phyloP scores from a whole-genome alignment of 2,329 filamentous ascomycete species.

The Byssoonygena ceratinophila region DNA sequence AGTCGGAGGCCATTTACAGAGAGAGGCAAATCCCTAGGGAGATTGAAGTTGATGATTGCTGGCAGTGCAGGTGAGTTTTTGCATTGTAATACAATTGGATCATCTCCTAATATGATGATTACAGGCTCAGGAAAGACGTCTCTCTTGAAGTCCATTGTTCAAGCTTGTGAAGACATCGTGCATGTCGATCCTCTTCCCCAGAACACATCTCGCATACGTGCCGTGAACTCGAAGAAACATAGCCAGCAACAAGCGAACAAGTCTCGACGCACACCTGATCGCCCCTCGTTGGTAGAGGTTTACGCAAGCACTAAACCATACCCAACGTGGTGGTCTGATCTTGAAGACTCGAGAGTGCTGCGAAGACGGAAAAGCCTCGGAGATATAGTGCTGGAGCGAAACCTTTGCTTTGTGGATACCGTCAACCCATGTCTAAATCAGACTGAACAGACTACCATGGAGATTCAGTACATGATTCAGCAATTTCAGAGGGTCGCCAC shows the following conservation, averaged over 20 bases:
- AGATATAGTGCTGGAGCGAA: constrained; percentile 74
- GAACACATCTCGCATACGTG: constrained; percentile 13
- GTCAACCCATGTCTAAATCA: constrained; percentile 48
- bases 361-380: constrained; percentile 59
- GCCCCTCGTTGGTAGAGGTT: constrained; percentile 50
- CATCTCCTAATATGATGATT: constrained; percentile 6
- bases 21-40: constrained; percentile 70
- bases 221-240: constrained; percentile 15
- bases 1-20: constrained; percentile 79
- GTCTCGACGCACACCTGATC: constrained; percentile 14
- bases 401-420: constrained; percentile 88
- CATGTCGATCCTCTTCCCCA: constrained; percentile 61
- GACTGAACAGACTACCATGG: constrained; percentile 46
- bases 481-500: constrained; percentile 54
- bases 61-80: constrained; percentile 56
- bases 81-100: background rate
- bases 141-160: constrained; percentile 76
- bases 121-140: constrained; percentile 78
- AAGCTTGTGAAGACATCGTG: constrained; percentile 81
- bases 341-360: constrained; percentile 53
- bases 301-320: constrained; percentile 75
- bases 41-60: constrained; percentile 78
- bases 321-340: constrained; percentile 78
- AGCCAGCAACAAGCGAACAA: constrained; percentile 17
- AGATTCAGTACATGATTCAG: constrained; percentile 62